Percentiles rank a stretch among this genome's conserved stretches.
Conservation (phyloP, 2,329 filamentous ascomycete genomes). For the Phialemonium atrogriseum region DNA sequence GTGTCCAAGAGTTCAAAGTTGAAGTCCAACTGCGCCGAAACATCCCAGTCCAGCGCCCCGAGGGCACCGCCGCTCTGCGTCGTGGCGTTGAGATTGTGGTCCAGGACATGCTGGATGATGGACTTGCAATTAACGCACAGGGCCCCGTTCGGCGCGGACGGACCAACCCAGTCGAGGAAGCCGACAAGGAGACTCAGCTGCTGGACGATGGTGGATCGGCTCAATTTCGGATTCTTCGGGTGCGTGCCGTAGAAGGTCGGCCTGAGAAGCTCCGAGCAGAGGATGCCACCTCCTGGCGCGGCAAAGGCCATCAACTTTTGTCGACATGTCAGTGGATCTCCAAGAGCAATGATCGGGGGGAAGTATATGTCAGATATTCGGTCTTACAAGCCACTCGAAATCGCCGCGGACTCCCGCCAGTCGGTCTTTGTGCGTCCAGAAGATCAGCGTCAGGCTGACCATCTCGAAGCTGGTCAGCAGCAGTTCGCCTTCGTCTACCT, state of each 20-base stretch:
- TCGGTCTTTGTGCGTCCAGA: conserved; percentile 42
- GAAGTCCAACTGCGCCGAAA: conserved; percentile 23
- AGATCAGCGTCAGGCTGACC: conserved; percentile 33
- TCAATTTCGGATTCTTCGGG: conserved; percentile 26
- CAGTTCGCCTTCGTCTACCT: no score
- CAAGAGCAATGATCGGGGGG: no score
- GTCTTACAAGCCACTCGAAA: conserved; percentile 44
- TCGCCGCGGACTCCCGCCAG: conserved; percentile 31
- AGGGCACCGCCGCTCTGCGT: conserved; percentile 7
- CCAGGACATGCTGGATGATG: conserved; percentile 41
- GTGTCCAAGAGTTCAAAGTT: conserved; percentile 41
- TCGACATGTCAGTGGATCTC: no score
- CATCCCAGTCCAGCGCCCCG: conserved; percentile 25
- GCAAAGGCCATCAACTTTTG: conserved; percentile 45
- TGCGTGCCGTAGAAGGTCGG: conserved; percentile 25
- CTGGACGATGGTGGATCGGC: conserved; percentile 39
- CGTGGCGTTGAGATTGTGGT: conserved; percentile 36
- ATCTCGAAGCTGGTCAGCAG: conserved; percentile 38
- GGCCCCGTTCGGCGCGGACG: conserved; percentile 38
- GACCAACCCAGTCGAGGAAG: conserved; percentile 42
- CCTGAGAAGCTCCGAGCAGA: conserved; percentile 40
- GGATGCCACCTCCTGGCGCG: conserved; percentile 38
- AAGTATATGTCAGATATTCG: no score
- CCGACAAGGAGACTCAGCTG: conserved; percentile 42
- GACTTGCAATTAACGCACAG: conserved; percentile 36